Evolutionary conservation across 2,329 filamentous ascomycete genomes (phyloP).

Genomic region (Akanthomyces dipterigenus): DNA sequence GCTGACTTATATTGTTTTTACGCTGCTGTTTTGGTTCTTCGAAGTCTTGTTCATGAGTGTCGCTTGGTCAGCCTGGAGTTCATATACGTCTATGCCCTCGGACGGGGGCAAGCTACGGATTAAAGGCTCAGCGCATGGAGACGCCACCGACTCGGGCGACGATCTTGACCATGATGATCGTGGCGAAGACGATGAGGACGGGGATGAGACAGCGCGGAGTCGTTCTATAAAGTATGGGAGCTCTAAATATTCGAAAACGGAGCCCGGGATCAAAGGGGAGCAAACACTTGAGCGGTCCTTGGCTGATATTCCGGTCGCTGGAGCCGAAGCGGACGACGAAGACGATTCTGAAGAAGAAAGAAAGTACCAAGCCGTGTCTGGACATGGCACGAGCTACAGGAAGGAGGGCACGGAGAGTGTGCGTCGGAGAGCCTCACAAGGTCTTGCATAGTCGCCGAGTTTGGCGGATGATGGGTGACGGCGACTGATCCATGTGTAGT

Average conservation of each 20-base stretch:
- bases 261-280: conserved; percentile 18
- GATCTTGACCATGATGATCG: conserved; percentile 21
- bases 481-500: neutral
- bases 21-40: conserved; percentile 65
- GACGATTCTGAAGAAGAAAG: conserved; percentile 19
- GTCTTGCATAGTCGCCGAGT: neutral
- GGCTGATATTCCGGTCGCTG: conserved; percentile 27
- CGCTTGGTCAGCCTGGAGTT: conserved; percentile 54
- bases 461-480: neutral
- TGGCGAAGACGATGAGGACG: conserved; percentile 29
- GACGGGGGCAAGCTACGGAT: conserved; percentile 12
- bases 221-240: conserved; percentile 26
- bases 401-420: conserved; percentile 5
- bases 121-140: conserved; percentile 11
- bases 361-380: neutral
- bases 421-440: neutral
- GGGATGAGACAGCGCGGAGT: conserved; percentile 31
- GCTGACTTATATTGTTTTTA: conserved; percentile 61
- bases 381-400: conserved; percentile 5
- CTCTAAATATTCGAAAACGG: conserved; percentile 31
- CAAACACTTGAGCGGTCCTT: conserved; percentile 21
- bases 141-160: conserved; percentile 11
- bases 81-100: conserved; percentile 21
- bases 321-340: conserved; percentile 42
- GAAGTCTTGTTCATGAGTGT: conserved; percentile 62